Evolutionary conservation across 2,329 filamentous ascomycete species (phyloP).

Genomic region (Penicillium sp.): DNA sequence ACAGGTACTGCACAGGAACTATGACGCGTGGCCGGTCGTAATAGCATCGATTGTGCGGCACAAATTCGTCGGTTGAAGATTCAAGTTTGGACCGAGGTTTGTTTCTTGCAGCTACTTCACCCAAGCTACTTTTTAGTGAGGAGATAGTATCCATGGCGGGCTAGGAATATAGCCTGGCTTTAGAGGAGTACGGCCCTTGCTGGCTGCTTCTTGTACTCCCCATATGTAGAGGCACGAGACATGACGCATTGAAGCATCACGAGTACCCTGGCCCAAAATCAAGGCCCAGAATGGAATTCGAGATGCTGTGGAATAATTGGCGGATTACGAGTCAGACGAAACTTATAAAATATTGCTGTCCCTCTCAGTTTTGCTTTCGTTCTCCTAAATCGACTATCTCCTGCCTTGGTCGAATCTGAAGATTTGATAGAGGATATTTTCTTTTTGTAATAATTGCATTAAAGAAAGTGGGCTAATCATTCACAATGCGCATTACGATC

Average conservation of each 20-base stretch:
- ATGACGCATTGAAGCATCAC: slow-evolving; percentile 20
- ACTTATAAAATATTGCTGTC: slow-evolving; percentile 15
- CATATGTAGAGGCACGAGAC: slow-evolving; percentile 14
- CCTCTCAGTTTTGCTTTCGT: slow-evolving; percentile 7
- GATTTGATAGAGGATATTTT: slow-evolving; percentile 6
- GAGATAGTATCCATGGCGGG: background rate
- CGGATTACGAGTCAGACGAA: background rate
- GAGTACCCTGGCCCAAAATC: slow-evolving; percentile 16
- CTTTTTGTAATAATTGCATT: background rate
- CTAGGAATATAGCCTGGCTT: background rate
- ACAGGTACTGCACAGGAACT: slow-evolving; percentile 22
- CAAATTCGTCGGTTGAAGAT: slow-evolving; percentile 11
- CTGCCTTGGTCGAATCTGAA: background rate
- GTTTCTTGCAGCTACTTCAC: slow-evolving; percentile 9
- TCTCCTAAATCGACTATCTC: slow-evolving; percentile 8
- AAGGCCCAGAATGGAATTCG: slow-evolving; percentile 11
- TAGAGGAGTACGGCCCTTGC: slow-evolving; percentile 5
- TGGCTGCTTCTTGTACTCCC: slow-evolving; percentile 19
- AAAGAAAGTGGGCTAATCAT: background rate
- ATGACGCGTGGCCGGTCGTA: slow-evolving; percentile 26
- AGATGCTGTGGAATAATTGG: slow-evolving; percentile 3
- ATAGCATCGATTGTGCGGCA: slow-evolving; percentile 16
- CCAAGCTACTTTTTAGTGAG: background rate
- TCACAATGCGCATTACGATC: slow-evolving; percentile 35
- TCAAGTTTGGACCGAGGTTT: slow-evolving; percentile 16